phyloP scores from a whole-genome alignment of 208 protist genomes.

The Leishmania martiniquensis region DNA sequence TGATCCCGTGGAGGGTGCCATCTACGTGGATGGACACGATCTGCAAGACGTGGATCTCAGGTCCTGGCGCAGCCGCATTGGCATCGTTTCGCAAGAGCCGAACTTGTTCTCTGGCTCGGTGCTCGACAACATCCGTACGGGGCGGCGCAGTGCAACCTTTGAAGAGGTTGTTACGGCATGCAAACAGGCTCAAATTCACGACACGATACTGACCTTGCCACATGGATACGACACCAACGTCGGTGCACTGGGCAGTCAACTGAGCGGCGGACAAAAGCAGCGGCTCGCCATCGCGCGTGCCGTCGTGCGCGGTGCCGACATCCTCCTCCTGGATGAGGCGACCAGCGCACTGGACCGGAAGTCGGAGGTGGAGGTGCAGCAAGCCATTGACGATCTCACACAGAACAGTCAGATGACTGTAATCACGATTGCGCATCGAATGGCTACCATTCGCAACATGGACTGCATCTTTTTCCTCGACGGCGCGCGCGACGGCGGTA shows the following conservation, averaged over 20 bases:
- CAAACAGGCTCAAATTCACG: slow-evolving; percentile 78
- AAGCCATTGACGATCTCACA: slow-evolving; percentile 74
- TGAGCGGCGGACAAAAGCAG: slow-evolving; percentile 92
- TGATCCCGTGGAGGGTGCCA: slow-evolving; percentile 61
- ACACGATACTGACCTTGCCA: slow-evolving; percentile 83
- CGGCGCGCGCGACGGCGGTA: slow-evolving; percentile 47
- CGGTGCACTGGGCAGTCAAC: slow-evolving; percentile 77
- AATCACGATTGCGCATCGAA: slow-evolving; percentile 89
- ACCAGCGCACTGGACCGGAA: slow-evolving; percentile 90
- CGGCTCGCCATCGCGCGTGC: slow-evolving; percentile 89
- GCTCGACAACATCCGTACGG: slow-evolving; percentile 78
- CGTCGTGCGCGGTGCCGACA: slow-evolving; percentile 68
- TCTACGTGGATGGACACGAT: slow-evolving; percentile 73
- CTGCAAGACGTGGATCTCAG: slow-evolving; percentile 54
- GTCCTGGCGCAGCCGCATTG: slow-evolving; percentile 66
- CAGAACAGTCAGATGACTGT: slow-evolving; percentile 60
- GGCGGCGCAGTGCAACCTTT: slow-evolving; percentile 55
- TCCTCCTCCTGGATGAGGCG: slow-evolving; percentile 92
- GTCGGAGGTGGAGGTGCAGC: slow-evolving; percentile 90
- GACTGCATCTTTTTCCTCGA: slow-evolving; percentile 88
- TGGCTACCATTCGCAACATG: slow-evolving; percentile 87
- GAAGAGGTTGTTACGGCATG: slow-evolving; percentile 77
- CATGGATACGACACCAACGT: slow-evolving; percentile 86
- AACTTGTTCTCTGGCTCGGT: slow-evolving; percentile 74
- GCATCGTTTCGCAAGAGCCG: slow-evolving; percentile 89